Conservation (phyloP, 2,329 filamentous ascomycete genomes). For the Ceratocystis colombiana region DNA sequence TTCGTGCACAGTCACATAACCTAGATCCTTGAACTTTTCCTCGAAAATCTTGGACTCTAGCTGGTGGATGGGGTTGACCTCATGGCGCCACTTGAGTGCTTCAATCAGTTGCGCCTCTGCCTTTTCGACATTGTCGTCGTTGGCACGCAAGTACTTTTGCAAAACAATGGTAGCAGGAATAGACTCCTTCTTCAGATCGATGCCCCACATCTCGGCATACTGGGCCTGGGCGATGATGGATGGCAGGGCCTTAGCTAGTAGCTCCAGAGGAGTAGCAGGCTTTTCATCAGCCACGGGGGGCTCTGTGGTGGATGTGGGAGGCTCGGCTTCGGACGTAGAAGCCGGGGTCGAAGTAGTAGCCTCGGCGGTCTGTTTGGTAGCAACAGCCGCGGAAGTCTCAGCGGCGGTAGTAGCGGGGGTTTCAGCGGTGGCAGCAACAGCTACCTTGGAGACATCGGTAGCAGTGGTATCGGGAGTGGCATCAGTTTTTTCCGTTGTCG, state of each 20-base stretch:
- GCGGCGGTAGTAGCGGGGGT: neutral
- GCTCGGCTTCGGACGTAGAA: conserved; percentile 19
- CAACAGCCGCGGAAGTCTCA: conserved; percentile 5
- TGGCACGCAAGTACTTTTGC: conserved; percentile 89
- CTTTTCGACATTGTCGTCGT: conserved; percentile 61
- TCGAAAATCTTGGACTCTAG: conserved; percentile 54
- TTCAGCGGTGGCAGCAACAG: neutral
- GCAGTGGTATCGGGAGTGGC: conserved; percentile 18
- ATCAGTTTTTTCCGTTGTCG: neutral
- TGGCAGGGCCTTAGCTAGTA: conserved; percentile 50
- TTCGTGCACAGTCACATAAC: conserved; percentile 67
- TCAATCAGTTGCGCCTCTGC: conserved; percentile 68
- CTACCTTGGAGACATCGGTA: neutral
- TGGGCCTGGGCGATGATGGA: conserved; percentile 46
- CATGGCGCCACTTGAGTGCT: conserved; percentile 74
- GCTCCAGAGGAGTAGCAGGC: conserved; percentile 37
- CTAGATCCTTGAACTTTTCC: conserved; percentile 66
- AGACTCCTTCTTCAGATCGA: conserved; percentile 52
- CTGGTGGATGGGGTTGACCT: conserved; percentile 59
- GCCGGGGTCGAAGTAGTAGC: neutral
- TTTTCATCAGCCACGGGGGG: conserved; percentile 20
- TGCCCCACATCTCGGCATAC: conserved; percentile 79
- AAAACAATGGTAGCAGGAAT: conserved; percentile 73
- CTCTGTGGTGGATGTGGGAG: conserved; percentile 21
- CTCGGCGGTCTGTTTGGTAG: neutral